A percentile compares a stretch with the other conserved stretches of the same genome.
Conservation (phyloP, 345 rosid species). For the Pistacia vera region DNA sequence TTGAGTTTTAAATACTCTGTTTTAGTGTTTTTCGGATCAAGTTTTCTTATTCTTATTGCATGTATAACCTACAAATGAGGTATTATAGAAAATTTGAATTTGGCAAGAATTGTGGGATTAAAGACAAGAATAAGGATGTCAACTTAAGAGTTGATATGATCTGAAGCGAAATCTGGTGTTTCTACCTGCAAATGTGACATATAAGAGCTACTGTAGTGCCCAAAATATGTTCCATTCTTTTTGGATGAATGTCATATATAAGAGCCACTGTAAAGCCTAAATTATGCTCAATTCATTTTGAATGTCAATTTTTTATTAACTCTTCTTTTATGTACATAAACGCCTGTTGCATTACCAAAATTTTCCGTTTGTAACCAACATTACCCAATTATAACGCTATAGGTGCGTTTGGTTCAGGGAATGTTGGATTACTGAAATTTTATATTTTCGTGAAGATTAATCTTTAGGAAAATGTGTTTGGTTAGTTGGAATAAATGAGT, state of each 20-base stretch:
- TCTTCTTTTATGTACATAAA: background rate
- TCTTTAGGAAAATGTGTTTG: too few species aligned
- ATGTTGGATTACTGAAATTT: too few species aligned
- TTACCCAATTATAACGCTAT: too few species aligned
- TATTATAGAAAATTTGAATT: conserved; percentile 16
- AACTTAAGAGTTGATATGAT: conserved; percentile 9
- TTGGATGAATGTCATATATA: background rate
- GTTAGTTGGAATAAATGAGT: too few species aligned
- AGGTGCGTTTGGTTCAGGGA: too few species aligned
- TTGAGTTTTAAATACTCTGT: conserved; percentile 24
- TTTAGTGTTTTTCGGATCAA: background rate
- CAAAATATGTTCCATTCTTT: conserved; percentile 17
- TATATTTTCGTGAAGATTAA: too few species aligned
- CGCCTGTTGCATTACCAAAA: background rate
- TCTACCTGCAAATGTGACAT: background rate
- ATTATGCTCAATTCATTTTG: too few species aligned
- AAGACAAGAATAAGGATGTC: conserved; percentile 32
- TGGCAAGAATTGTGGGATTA: conserved; percentile 14
- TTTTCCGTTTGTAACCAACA: background rate
- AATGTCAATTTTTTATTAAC: conserved; percentile 8
- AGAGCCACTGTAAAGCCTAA: conserved; percentile 30
- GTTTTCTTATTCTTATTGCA: conserved; percentile 8
- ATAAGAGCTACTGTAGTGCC: conserved; percentile 31
- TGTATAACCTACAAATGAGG: conserved; percentile 13
- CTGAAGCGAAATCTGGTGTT: too few species aligned